Evolutionary conservation across 2,329 filamentous ascomycete genomes (phyloP), one percentile per base, ranked within the genome.

Genomic region (Aspergillus eucalypticola): DNA sequence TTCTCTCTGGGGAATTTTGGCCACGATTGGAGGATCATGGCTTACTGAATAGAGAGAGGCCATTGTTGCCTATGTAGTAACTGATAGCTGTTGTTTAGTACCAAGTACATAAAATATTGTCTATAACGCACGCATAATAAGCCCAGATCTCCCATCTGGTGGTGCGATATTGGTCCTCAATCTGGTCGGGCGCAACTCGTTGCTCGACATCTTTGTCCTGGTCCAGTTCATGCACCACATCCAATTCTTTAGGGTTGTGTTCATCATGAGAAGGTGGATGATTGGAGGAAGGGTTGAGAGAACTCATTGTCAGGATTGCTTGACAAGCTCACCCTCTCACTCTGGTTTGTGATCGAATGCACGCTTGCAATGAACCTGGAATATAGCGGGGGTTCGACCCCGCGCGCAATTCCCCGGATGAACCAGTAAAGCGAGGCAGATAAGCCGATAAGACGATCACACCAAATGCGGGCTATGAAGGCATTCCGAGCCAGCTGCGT

Each of bases 51-150:
- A 84, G 77, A 8, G 81, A 82, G 62, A 82, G 81, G 5, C 87
- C 87, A 71, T 89, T 89, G 69, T 88, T 85, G 50, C 87, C 87
- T 54, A 89, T 82, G 69, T 89, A 89, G 73, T 89, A 89, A 61
- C 77, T 77, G 23, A 62, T 52, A 67, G 66, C 32, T 35, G 25
- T 62, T 60, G 53, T 71, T 69, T 65, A 67, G 66, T 56, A 61
- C 66, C 46, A 39, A 35, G n/a, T 55, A 27, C 38, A 25, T 39
- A 44, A 8, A 27, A 42, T 29, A 59, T 50, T 50, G 50, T 59
- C 25, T 55, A 55, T 39, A 49, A 76, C 77, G 61, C 73, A 79
- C 73, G 75, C 73, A 71, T 85, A 85, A 69, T 84, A 85, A 44
- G 82, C 77, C 82, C 82, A 87, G 8, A 86, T 82, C 68, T 87